Evolutionary conservation across 768 basidiomycete species (phyloP), one percentile per base, ranked within the genome.

Genomic region (Naematelia encephala): DNA sequence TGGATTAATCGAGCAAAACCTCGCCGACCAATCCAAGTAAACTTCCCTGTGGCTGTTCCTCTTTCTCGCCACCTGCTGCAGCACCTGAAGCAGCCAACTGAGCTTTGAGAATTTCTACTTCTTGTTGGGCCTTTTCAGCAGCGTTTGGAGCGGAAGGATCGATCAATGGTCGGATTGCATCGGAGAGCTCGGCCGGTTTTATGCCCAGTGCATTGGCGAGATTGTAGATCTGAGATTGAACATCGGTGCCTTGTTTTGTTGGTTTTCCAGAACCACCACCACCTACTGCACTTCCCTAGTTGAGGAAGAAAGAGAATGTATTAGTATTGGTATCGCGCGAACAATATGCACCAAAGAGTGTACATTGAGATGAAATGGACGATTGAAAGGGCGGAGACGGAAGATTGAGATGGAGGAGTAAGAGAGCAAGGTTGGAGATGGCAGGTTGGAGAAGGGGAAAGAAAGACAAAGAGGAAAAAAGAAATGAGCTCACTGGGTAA

Each of bases 1-100:
- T 50, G 22, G n/a, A 5, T 52, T 68, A 77, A 59, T 77, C 75
- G 45, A 77, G 62, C 44, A 77, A 54, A 5, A 68, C 72, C 57
- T 77, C 75, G 34, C 71, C 70, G 28, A 77, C 46, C n/a, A 72
- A 53, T 39, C 60, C 67, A 29, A 77, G 54, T 1, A 77, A 44
- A 14, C 69, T 54, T 4, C 62, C 68, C 43, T 64, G 69, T 5
- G 30, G 10, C 63, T 60, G 52, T 90, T 90, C 1, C 87, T 89
- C 69, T 87, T 90, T 81, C 89, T 80, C 51, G 83, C 54, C 63
- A n/a, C 42, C 60, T 88, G 80, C 63, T 88, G 80, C 54, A 83
- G 29, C 47, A 3, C 51, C 67, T 8, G 59, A 29, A 12, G 56
- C 56, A n/a, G 57, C 62, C 54, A 65, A 26, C 54, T 71, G 57